These are phyloP conservation scores for Podaxis sp. DNA, from an alignment of 768 basidiomycete genomes.

Conservation along the genomic window DNA sequence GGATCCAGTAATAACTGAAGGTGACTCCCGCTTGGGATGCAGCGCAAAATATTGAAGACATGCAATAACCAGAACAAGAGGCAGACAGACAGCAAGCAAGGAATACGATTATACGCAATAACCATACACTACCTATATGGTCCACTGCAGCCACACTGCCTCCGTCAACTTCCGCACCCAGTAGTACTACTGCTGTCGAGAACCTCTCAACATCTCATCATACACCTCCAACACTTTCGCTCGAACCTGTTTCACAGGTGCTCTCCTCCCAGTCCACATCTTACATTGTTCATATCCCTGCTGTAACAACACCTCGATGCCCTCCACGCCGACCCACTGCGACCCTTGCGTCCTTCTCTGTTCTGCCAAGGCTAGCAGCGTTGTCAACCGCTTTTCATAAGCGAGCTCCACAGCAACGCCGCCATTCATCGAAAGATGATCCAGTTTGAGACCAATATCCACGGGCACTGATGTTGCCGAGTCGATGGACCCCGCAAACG, in stretches of 20 bases:
- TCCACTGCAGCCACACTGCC: neutral
- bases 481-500: slow-evolving; percentile 31
- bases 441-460: slow-evolving; percentile 44
- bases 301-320: slow-evolving; percentile 68
- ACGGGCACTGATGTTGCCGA: slow-evolving; percentile 29
- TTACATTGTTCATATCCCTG: slow-evolving; percentile 68
- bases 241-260: slow-evolving; percentile 41
- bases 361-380: slow-evolving; percentile 56
- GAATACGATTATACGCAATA: neutral
- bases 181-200: neutral
- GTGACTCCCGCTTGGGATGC: too few relatives aligned
- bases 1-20: too few relatives aligned
- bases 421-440: slow-evolving; percentile 30
- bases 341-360: slow-evolving; percentile 26
- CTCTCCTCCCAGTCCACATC: slow-evolving; percentile 57
- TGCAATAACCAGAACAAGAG: too few relatives aligned
- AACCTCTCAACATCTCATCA: slow-evolving; percentile 18
- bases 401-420: slow-evolving; percentile 72
- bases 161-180: neutral
- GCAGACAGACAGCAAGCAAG: neutral
- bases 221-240: slow-evolving; percentile 48
- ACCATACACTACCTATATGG: neutral
- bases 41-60: too few relatives aligned
- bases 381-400: slow-evolving; percentile 68
- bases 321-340: slow-evolving; percentile 57